phyloP scores from a whole-genome alignment of 306 rosid species.

The Corylus heterophylla region DNA sequence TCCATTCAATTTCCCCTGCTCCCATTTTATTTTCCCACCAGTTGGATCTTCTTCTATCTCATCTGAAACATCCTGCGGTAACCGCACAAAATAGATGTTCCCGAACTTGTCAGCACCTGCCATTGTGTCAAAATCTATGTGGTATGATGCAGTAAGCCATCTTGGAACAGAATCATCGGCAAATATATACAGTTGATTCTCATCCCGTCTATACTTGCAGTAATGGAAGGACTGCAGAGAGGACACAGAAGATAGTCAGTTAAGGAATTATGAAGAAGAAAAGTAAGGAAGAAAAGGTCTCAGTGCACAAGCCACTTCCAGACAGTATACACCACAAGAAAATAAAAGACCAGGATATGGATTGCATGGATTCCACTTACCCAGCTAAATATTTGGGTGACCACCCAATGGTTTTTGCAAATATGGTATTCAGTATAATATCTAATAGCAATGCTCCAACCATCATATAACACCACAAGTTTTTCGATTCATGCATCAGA shows the following conservation, averaged over 20 bases:
- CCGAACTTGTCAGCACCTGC: constrained; percentile 99
- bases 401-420: background rate
- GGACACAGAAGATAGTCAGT: constrained; percentile 25
- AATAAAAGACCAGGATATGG: background rate
- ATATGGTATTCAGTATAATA: background rate
- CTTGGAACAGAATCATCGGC: constrained; percentile 97
- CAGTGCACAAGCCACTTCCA: background rate
- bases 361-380: background rate
- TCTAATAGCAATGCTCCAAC: background rate
- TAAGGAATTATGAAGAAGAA: background rate
- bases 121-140: constrained; percentile 96
- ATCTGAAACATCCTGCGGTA: constrained; percentile 90
- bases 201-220: constrained; percentile 96
- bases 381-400: background rate
- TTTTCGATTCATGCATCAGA: background rate
- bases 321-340: background rate
- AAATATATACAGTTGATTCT: constrained; percentile 90
- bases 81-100: constrained; percentile 81
- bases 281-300: background rate
- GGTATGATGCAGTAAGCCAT: constrained; percentile 95
- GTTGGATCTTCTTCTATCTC: constrained; percentile 99
- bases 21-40: constrained; percentile 98
- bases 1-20: constrained; percentile 93
- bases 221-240: constrained; percentile 93
- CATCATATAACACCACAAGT: background rate